Conservation (phyloP, 768 basidiomycete species). For the Tephrocybe sp. region DNA sequence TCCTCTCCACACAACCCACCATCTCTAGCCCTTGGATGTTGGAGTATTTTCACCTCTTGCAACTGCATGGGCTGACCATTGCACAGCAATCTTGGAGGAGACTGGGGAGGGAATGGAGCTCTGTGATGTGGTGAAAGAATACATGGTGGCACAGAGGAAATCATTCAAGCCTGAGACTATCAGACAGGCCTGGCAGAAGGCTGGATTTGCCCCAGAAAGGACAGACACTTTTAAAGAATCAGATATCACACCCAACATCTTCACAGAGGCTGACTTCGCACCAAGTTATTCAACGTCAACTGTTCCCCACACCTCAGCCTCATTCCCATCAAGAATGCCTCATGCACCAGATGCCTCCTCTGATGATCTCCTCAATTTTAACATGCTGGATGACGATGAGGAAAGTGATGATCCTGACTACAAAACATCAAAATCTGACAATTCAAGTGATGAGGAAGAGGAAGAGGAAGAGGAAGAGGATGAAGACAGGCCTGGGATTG, state of each 20-base stretch:
- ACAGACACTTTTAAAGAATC: slow-evolving; percentile 1
- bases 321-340: background rate
- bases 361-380: background rate
- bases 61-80: slow-evolving; percentile 15
- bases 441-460: too few species aligned
- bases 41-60: slow-evolving; percentile 34
- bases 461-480: too few species aligned
- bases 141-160: background rate
- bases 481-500: too few species aligned
- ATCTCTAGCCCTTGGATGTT: slow-evolving; percentile 36
- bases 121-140: background rate
- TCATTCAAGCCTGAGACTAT: background rate
- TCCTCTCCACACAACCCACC: slow-evolving; percentile 37
- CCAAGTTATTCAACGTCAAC: background rate
- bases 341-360: background rate
- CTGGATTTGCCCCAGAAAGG: background rate
- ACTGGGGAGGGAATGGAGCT: background rate
- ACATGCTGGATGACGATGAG: slow-evolving; percentile 8
- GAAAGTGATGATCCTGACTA: background rate
- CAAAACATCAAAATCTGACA: too few species aligned
- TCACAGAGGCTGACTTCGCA: background rate
- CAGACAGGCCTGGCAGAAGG: background rate
- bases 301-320: background rate
- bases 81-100: background rate
- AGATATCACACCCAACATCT: slow-evolving; percentile 1